These are phyloP conservation scores for Ceratocystis albifundus DNA, from an alignment of 2,329 filamentous ascomycete species.

Conservation along the genomic window DNA sequence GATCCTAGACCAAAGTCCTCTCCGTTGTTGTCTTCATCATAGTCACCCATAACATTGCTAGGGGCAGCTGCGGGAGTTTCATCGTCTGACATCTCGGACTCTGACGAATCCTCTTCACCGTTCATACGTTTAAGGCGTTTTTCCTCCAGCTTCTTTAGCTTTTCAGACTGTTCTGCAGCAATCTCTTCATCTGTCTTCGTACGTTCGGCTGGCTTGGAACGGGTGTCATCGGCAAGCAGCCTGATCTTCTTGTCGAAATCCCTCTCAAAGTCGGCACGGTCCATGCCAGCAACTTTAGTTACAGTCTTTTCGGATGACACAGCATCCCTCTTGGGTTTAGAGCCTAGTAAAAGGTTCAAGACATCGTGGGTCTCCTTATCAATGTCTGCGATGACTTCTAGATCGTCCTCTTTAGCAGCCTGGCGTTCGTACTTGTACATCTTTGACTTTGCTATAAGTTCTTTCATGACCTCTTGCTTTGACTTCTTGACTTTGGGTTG, in stretches of 20 bases:
- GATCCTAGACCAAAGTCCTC: constrained; percentile 50
- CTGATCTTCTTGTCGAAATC: constrained; percentile 79
- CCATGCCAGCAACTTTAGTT: constrained; percentile 40
- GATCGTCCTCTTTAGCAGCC: constrained; percentile 82
- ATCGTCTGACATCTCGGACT: constrained; percentile 36
- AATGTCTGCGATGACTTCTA: constrained; percentile 70
- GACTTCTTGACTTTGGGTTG: constrained; percentile 79
- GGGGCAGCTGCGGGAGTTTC: constrained; percentile 16
- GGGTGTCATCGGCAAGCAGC: constrained; percentile 70
- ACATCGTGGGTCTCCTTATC: constrained; percentile 74
- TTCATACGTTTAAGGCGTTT: constrained; percentile 77
- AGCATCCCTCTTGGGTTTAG: constrained; percentile 24
- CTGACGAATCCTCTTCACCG: constrained; percentile 60
- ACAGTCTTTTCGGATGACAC: constrained; percentile 16
- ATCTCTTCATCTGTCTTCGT: constrained; percentile 88
- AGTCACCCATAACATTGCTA: neutral
- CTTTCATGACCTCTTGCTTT: constrained; percentile 95
- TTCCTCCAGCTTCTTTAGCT: constrained; percentile 69
- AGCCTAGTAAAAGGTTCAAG: constrained; percentile 52
- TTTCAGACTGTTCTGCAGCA: constrained; percentile 62
- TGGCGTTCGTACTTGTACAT: constrained; percentile 90
- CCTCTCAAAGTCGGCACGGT: constrained; percentile 61
- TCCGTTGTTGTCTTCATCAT: constrained; percentile 35
- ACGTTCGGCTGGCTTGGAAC: constrained; percentile 72
- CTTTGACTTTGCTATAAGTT: constrained; percentile 95